Base-by-base conservation (phyloP, 2,329 filamentous ascomycete species). In the Neonectria sp. region DNA sequence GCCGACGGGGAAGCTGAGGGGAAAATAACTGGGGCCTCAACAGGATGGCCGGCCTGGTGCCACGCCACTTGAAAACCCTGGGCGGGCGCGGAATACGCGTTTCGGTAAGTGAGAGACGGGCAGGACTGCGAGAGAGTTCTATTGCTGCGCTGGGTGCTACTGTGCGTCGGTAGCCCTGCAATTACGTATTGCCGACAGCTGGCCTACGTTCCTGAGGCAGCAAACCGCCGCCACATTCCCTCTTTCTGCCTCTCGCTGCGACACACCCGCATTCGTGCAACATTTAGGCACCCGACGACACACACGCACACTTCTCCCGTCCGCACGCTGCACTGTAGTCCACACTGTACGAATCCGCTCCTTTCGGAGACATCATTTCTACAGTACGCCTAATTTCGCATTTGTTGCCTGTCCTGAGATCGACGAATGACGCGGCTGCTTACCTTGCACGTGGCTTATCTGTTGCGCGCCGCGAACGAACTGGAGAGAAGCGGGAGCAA, bases 51-150 rank as follows among this genome's bases (percentile, higher is more conserved):
- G 33, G 51, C 25, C 51, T 64, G 52, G 60, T 71, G 63, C 70
- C 58, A 64, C 70, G 72, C 72, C 72, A 71, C 70, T 71, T 68
- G 72, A 74, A 71, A 71, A 64, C 21, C 56, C 64, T 63, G 61
- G 68, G 24, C 56, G 60, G 29, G 48, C 51, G 43, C 52, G 43
- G 52, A 55, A 56, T 56, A 43, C 51, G 43, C 52, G 51, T 51
- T 62, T 60, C n/a, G 57, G 17, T 24, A 27, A 35, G 40, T 21
- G 52, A 43, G 59, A 35, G 9, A 33, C 31, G n/a, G 31, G 11
- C 33, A 11, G 33, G 15, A n/a, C 37, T n/a, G 37, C 27, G 24
- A 40, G 21, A 17, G 37, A 40, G 31, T 13, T 52, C 45, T 40
- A 15, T 37, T 37, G 35, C 37, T 40, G 37, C 37, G 15, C n/a